A percentile compares a stretch with the other conserved stretches of the same genome.
Conservation (phyloP, 352 stramenopile genomes). For the Bremia lactucae region DNA sequence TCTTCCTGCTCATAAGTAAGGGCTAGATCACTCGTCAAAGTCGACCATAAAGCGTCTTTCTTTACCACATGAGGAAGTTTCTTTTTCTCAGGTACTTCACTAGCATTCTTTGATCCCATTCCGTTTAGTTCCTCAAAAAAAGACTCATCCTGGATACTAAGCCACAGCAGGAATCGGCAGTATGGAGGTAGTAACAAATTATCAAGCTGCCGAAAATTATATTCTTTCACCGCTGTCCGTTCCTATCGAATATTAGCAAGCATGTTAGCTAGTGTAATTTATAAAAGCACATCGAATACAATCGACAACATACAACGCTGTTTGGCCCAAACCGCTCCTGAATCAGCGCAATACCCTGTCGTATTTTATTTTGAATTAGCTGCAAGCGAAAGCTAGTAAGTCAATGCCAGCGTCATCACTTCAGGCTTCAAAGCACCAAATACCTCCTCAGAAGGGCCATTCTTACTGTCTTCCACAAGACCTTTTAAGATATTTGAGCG, state of each 20-base stretch:
- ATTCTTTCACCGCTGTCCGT: conserved; percentile 79
- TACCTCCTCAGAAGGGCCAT: conserved; percentile 43
- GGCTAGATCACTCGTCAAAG: conserved; percentile 59
- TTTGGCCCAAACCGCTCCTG: conserved; percentile 79
- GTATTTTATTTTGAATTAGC: conserved; percentile 58
- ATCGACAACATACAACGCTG: conserved; percentile 37
- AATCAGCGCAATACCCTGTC: conserved; percentile 64
- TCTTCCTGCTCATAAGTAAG: conserved; percentile 86
- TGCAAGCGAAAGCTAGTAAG: conserved; percentile 4
- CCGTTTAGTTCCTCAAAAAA: conserved; percentile 73
- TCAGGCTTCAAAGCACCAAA: not conserved
- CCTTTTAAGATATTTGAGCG: conserved; percentile 65
- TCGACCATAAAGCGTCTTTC: conserved; percentile 78
- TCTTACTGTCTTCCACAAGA: conserved; percentile 59
- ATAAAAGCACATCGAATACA: not conserved
- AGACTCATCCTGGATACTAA: conserved; percentile 76
- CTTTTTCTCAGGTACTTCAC: conserved; percentile 53
- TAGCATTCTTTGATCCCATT: conserved; percentile 24
- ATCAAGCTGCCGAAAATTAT: conserved; percentile 84
- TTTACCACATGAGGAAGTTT: conserved; percentile 53
- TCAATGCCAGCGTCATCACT: conserved; percentile 1
- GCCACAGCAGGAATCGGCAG: conserved; percentile 82
- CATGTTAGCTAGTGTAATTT: not conserved
- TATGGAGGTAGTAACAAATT: conserved; percentile 81
- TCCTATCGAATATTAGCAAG: conserved; percentile 26